These are phyloP conservation scores for Parastagonospora avenae DNA, from an alignment of 2,329 filamentous ascomycete genomes.

Conservation along the genomic window DNA sequence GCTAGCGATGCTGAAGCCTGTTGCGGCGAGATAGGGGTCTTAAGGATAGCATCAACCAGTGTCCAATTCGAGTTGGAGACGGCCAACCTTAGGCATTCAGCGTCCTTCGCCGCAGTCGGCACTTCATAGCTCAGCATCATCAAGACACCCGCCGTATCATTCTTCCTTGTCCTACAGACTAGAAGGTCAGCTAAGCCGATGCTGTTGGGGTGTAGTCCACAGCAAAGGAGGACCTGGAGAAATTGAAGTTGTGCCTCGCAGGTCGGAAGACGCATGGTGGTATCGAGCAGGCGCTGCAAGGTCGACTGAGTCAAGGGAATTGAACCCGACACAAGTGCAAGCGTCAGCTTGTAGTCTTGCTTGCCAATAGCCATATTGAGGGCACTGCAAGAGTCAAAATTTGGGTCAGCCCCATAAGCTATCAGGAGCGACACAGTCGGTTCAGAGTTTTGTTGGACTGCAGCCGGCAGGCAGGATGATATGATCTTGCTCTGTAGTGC, in stretches of 20 bases:
- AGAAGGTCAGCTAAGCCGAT: slow-evolving; percentile 36
- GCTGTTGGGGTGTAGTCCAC: slow-evolving; percentile 35
- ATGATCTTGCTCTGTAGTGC: slow-evolving; percentile 35
- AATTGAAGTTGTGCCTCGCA: slow-evolving; percentile 34
- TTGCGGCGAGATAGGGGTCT: slow-evolving; percentile 27
- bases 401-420: slow-evolving; percentile 42
- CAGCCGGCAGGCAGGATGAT: slow-evolving; percentile 38
- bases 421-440: slow-evolving; percentile 35
- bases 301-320: slow-evolving; percentile 27
- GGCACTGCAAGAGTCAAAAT: slow-evolving; percentile 41
- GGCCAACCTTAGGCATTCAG: slow-evolving; percentile 36
- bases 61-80: slow-evolving; percentile 36
- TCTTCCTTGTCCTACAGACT: slow-evolving; percentile 32
- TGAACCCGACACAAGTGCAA: slow-evolving; percentile 36
- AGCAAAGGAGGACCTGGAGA: slow-evolving; percentile 41
- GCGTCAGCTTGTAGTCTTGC: slow-evolving; percentile 35
- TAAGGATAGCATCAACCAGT: slow-evolving; percentile 32
- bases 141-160: slow-evolving; percentile 34
- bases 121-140: slow-evolving; percentile 41
- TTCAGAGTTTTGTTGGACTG: slow-evolving; percentile 40
- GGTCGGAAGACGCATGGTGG: slow-evolving; percentile 35
- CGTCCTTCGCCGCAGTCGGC: slow-evolving; percentile 33
- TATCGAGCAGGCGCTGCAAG: slow-evolving; percentile 36
- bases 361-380: slow-evolving; percentile 38
- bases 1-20: slow-evolving; percentile 36